Evolutionary conservation across 371 early-diverging fungal genomes (phyloP).

Genomic region (Nosema muscidifuracis): DNA sequence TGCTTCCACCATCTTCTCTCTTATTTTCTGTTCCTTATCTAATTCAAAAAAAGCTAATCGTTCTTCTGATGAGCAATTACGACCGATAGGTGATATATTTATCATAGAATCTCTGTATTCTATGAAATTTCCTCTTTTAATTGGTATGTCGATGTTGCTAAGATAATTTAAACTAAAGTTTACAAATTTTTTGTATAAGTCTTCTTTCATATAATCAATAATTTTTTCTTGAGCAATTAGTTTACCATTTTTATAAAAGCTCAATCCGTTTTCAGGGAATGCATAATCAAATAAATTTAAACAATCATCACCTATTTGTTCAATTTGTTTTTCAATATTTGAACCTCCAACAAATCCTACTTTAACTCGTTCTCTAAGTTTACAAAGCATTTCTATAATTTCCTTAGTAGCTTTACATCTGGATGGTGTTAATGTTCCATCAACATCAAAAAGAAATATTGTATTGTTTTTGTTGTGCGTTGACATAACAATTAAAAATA

Average conservation of each 20-base stretch:
- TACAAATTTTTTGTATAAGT: constrained; percentile 79
- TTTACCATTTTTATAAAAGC: constrained; percentile 75
- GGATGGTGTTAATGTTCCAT: constrained; percentile 92
- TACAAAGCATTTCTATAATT: constrained; percentile 72
- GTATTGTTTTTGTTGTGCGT: constrained; percentile 38
- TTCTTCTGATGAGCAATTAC: constrained; percentile 84
- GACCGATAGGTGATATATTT: constrained; percentile 94
- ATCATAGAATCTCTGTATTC: constrained; percentile 98
- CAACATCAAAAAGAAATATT: constrained; percentile 87
- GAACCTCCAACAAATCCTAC: constrained; percentile 98
- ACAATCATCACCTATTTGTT: constrained; percentile 85
- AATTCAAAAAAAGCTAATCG: constrained; percentile 81
- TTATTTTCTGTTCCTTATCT: constrained; percentile 67
- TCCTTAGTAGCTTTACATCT: constrained; percentile 66
- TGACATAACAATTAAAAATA: not conserved
- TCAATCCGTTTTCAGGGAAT: constrained; percentile 97
- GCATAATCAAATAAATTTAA: constrained; percentile 82
- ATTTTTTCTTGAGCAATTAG: constrained; percentile 69
- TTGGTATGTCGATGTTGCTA: constrained; percentile 76
- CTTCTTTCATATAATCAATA: constrained; percentile 84
- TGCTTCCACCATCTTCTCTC: constrained; percentile 75
- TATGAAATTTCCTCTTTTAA: constrained; percentile 83
- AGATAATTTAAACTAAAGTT: constrained; percentile 85
- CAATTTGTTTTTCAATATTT: constrained; percentile 86
- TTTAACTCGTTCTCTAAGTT: constrained; percentile 76